Evolutionary conservation across 257 asterid genomes (phyloP).

Genomic region (Cruciata laevipes): DNA sequence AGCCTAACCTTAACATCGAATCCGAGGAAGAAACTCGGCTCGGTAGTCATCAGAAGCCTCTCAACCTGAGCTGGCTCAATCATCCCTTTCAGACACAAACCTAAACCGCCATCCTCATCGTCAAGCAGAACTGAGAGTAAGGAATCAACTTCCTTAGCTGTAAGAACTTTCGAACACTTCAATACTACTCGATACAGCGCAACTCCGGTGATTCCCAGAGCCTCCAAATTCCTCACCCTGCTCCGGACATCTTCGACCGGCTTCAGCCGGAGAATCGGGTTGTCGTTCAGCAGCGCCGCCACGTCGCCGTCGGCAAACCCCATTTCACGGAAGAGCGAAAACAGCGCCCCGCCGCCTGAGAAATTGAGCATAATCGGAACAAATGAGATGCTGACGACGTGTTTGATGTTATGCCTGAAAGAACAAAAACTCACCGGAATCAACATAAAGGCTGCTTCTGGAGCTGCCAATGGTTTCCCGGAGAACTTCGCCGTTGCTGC

Average conservation of each 20-base stretch:
- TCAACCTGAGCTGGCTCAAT: slow-evolving; percentile 47
- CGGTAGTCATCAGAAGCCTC: slow-evolving; percentile 44
- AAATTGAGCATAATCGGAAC: not conserved
- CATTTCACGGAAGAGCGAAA: slow-evolving; percentile 49
- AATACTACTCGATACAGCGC: slow-evolving; percentile 43
- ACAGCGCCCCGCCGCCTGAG: slow-evolving; percentile 50
- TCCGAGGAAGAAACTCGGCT: slow-evolving; percentile 45
- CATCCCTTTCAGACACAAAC: slow-evolving; percentile 42
- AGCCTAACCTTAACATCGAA: slow-evolving; percentile 55
- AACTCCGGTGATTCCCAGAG: slow-evolving; percentile 45
- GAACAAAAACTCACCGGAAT: slow-evolving; percentile 32
- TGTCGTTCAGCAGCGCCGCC: slow-evolving; percentile 40
- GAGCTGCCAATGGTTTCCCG: slow-evolving; percentile 25
- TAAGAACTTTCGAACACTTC: slow-evolving; percentile 55
- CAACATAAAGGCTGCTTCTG: slow-evolving; percentile 7
- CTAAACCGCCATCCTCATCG: slow-evolving; percentile 37
- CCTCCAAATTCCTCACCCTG: slow-evolving; percentile 41
- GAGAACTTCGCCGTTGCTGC: not conserved
- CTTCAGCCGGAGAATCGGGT: slow-evolving; percentile 32
- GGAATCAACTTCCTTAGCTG: slow-evolving; percentile 43
- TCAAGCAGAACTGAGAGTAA: slow-evolving; percentile 29
- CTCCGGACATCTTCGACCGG: slow-evolving; percentile 44
- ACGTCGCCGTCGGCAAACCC: slow-evolving; percentile 55
- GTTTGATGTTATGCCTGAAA: slow-evolving; percentile 11
- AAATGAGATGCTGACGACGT: not conserved